Evolutionary conservation across 108 stramenopile species (phyloP).

Genomic region (Stephanodiscus triporus): DNA sequence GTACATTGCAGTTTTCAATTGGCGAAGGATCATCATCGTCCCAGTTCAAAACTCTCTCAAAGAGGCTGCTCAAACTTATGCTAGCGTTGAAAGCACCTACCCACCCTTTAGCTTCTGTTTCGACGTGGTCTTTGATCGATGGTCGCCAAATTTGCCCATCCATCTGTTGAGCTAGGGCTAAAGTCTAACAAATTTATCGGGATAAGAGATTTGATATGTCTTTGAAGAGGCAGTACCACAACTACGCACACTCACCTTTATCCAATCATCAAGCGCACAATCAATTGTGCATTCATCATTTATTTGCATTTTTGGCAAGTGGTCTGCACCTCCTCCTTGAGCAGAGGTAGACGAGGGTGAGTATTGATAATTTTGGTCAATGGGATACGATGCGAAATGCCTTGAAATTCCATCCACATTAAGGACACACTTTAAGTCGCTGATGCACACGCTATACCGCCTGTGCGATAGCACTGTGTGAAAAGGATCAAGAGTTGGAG

Average conservation of each 20-base stretch:
- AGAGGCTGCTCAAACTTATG: constrained; percentile 81
- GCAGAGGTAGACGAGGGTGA: neutral
- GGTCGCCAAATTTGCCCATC: constrained; percentile 80
- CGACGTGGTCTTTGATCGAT: constrained; percentile 76
- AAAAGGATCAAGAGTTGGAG: constrained; percentile 62
- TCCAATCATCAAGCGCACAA: constrained; percentile 38
- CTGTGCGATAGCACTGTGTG: constrained; percentile 82
- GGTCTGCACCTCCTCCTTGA: neutral
- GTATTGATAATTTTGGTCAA: neutral
- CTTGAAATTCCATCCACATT: constrained; percentile 90
- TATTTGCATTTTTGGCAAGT: neutral
- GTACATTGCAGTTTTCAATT: constrained; percentile 37
- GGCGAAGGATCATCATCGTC: constrained; percentile 70
- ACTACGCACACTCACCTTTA: constrained; percentile 26
- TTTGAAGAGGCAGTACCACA: neutral
- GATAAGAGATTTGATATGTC: constrained; percentile 17
- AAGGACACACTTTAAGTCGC: constrained; percentile 93
- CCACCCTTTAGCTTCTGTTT: constrained; percentile 86
- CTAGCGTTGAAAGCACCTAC: constrained; percentile 92
- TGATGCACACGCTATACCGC: constrained; percentile 88
- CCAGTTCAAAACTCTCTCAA: constrained; percentile 82
- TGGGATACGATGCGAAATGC: constrained; percentile 62
- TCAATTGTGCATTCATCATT: constrained; percentile 1
- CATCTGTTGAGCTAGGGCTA: constrained; percentile 81
- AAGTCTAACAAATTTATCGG: constrained; percentile 67